Evolutionary conservation across 768 basidiomycete genomes (phyloP).

Genomic region (Termitomyces sp.): DNA sequence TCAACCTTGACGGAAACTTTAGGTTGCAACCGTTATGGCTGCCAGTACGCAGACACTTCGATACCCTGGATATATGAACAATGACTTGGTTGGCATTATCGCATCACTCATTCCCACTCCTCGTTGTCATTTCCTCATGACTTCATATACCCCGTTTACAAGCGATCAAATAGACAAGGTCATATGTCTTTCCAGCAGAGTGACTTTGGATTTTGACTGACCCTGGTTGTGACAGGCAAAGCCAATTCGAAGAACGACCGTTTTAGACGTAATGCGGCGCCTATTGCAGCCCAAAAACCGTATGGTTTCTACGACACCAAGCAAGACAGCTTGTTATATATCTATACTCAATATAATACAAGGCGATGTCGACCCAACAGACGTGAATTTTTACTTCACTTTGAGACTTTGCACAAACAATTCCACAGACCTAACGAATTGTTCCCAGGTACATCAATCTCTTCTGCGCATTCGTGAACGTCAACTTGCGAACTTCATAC

Average conservation of each 20-base stretch:
- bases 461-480: constrained; percentile 94
- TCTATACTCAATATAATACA: constrained; percentile 98
- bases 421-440: not conserved
- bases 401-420: not conserved
- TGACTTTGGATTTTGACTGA: not conserved
- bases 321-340: constrained; percentile 92
- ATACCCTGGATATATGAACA: constrained; percentile 99
- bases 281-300: constrained; percentile 97
- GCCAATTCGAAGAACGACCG: constrained; percentile 92
- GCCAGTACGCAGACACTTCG: constrained; percentile 95
- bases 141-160: constrained; percentile 97
- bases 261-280: constrained; percentile 97
- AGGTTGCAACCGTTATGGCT: constrained; percentile 98
- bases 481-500: constrained; percentile 95
- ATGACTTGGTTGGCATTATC: constrained; percentile 95
- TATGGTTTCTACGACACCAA: constrained; percentile 92
- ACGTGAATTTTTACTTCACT: constrained; percentile 45
- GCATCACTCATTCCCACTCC: constrained; percentile 97
- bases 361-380: constrained; percentile 97
- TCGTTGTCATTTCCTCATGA: constrained; percentile 97
- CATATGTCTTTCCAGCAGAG: not conserved
- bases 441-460: constrained; percentile 86
- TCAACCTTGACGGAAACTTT: not conserved
- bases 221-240: constrained; percentile 60
- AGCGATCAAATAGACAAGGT: constrained; percentile 97